Conservation (phyloP, 106 monocot genomes). For the Iris macrosiphon region DNA sequence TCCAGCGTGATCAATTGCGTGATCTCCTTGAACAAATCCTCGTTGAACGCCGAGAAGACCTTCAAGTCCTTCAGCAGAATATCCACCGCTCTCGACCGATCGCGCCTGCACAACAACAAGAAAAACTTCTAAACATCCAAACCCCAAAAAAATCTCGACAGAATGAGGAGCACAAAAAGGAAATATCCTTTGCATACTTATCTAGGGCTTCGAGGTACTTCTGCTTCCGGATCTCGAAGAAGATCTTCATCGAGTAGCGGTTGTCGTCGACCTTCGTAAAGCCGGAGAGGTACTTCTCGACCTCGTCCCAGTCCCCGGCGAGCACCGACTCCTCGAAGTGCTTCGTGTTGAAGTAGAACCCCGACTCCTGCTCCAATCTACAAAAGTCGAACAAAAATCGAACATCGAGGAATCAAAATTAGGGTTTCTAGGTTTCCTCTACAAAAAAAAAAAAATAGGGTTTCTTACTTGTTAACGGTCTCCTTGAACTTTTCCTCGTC, state of each 20-base stretch:
- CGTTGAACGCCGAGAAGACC: neutral
- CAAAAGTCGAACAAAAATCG: neutral
- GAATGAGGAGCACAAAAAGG: too few relatives aligned
- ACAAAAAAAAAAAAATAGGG: too few relatives aligned
- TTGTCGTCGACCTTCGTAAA: slow-evolving; percentile 12
- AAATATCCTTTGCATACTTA: neutral
- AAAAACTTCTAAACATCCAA: neutral
- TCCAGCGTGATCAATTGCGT: slow-evolving; percentile 1
- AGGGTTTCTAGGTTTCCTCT: slow-evolving; percentile 7
- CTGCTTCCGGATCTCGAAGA: slow-evolving; percentile 13
- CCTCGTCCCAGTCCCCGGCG: slow-evolving; percentile 11
- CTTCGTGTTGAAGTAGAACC: slow-evolving; percentile 16
- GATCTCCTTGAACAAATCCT: slow-evolving; percentile 7
- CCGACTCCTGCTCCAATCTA: slow-evolving; percentile 17
- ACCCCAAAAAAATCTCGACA: neutral
- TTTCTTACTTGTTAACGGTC: slow-evolving; percentile 26
- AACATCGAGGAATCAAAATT: neutral
- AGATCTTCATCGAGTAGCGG: slow-evolving; percentile 11
- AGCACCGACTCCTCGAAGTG: slow-evolving; percentile 14
- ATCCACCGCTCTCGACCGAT: slow-evolving; percentile 5
- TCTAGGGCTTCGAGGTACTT: slow-evolving; percentile 16
- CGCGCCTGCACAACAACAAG: neutral
- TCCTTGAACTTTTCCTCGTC: slow-evolving; percentile 30
- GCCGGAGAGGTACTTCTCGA: slow-evolving; percentile 10
- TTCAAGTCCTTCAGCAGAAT: neutral